phyloP scores from a whole-genome alignment of 2,329 filamentous ascomycete genomes.

The Penicillium sp. region DNA sequence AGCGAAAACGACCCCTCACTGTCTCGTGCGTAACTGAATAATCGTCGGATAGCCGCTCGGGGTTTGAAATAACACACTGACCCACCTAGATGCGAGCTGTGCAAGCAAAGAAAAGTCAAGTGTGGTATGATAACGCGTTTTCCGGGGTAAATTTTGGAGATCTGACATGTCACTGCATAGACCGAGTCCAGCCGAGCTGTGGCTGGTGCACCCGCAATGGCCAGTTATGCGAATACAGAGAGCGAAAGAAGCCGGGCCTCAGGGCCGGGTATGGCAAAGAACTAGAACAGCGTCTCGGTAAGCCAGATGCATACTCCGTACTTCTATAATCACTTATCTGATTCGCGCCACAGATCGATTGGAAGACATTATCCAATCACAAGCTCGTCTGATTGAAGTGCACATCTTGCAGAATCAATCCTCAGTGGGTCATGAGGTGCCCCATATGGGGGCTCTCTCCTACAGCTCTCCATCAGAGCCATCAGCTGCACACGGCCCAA shows the following conservation, averaged over 20 bases:
- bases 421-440: constrained; percentile 29
- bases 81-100: constrained; percentile 43
- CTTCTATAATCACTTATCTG: neutral
- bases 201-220: constrained; percentile 71
- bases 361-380: constrained; percentile 66
- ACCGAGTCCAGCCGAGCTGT: constrained; percentile 62
- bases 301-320: neutral
- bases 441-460: constrained; percentile 29
- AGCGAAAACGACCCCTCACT: constrained; percentile 41
- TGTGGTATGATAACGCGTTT: constrained; percentile 38
- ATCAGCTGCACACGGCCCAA: constrained; percentile 57
- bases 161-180: constrained; percentile 24
- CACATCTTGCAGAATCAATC: constrained; percentile 49
- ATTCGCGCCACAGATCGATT: constrained; percentile 56
- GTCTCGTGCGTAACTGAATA: constrained; percentile 37
- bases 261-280: constrained; percentile 70
- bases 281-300: constrained; percentile 67
- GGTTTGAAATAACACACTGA: constrained; percentile 19
- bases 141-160: neutral
- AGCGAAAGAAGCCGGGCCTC: constrained; percentile 69
- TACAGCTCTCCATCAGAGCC: constrained; percentile 52
- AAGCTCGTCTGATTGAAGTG: constrained; percentile 67
- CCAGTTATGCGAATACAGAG: constrained; percentile 68
- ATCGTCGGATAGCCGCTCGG: neutral
- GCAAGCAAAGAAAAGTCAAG: constrained; percentile 49